These are phyloP conservation scores for Aspergillus sp. DNA, from an alignment of 2,329 filamentous ascomycete genomes.

Conservation along the genomic window DNA sequence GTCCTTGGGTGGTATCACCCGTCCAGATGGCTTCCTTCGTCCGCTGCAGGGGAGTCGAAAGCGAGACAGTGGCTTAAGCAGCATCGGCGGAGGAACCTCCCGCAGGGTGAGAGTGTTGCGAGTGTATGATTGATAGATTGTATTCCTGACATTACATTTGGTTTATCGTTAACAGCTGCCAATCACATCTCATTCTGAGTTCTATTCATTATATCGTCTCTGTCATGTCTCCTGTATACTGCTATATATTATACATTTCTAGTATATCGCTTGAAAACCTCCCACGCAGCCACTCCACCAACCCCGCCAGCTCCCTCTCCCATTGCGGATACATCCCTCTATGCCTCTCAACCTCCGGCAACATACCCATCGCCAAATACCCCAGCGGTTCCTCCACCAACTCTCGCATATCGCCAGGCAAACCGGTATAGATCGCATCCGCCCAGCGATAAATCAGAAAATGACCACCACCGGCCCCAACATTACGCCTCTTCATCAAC, in stretches of 20 bases:
- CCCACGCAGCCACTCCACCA: background rate
- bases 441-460: slow-evolving; percentile 41
- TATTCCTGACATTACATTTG: too few species aligned
- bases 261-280: background rate
- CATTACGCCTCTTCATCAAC: background rate
- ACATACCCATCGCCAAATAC: background rate
- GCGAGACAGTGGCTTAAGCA: background rate
- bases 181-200: too few species aligned
- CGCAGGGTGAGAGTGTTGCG: background rate
- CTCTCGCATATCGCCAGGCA: slow-evolving; percentile 30
- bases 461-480: background rate
- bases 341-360: background rate
- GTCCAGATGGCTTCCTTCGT: slow-evolving; percentile 35
- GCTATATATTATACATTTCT: background rate
- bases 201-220: too few species aligned
- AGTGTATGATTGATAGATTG: too few species aligned
- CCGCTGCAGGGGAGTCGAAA: background rate
- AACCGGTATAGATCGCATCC: slow-evolving; percentile 33
- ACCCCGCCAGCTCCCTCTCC: background rate
- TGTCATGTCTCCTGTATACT: too few species aligned
- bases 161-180: too few species aligned
- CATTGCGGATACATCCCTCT: background rate
- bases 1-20: slow-evolving; percentile 55
- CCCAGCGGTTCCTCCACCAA: slow-evolving; percentile 35
- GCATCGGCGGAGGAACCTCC: background rate